phyloP scores from a whole-genome alignment of 192 early-diverging fungal species.

The Piromyces finnis region DNA sequence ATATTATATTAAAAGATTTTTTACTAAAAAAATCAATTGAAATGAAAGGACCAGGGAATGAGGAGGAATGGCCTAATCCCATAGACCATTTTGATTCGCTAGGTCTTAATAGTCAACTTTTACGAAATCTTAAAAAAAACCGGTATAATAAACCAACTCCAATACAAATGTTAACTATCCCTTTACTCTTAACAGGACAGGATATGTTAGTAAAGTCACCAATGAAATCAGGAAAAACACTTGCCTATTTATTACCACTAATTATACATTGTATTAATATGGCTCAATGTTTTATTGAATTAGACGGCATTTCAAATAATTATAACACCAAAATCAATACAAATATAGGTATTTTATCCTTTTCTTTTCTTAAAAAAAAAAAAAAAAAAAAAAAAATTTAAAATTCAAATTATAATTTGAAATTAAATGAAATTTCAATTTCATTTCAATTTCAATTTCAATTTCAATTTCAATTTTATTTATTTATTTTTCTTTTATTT shows the following conservation, averaged over 20 bases:
- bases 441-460: too few relatives aligned
- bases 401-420: too few relatives aligned
- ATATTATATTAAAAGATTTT: not conserved
- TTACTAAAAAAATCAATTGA: not conserved
- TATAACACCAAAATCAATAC: not conserved
- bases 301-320: not conserved
- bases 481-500: too few relatives aligned
- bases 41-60: not conserved
- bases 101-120: not conserved
- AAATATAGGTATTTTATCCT: not conserved
- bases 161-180: not conserved
- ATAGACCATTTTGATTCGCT: not conserved
- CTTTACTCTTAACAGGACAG: not conserved
- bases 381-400: too few relatives aligned
- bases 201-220: not conserved
- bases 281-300: not conserved
- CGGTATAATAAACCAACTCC: not conserved
- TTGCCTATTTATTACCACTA: not conserved
- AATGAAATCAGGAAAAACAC: not conserved
- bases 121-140: not conserved
- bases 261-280: not conserved
- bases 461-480: too few relatives aligned
- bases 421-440: too few relatives aligned
- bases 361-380: too few relatives aligned
- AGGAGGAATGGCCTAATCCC: not conserved